phyloP scores from a whole-genome alignment of 75 land plant genomes.

The Cryptomeria japonica region DNA sequence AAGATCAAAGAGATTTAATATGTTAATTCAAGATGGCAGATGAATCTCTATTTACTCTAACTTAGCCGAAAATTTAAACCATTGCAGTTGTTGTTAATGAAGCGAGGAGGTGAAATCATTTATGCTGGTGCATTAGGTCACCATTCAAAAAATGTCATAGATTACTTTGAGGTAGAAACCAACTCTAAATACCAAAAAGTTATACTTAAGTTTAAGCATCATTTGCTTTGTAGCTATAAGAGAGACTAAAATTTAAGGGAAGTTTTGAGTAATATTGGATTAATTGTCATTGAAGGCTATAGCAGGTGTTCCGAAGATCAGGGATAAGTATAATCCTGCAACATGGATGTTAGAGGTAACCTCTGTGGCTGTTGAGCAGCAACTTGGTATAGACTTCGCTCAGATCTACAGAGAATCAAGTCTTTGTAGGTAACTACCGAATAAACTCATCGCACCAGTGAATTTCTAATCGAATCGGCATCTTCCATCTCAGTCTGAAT shows the following conservation, averaged over 20 bases:
- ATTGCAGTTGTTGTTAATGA: no score
- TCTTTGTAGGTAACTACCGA: neutral
- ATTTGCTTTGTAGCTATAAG: neutral
- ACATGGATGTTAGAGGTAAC: conserved; percentile 10
- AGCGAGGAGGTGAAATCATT: no score
- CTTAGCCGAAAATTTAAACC: neutral
- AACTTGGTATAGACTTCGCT: neutral
- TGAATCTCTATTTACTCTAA: neutral
- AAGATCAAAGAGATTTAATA: neutral
- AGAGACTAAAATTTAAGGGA: neutral
- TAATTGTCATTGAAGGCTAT: conserved; percentile 12
- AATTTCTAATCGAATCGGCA: neutral
- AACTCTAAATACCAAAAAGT: neutral
- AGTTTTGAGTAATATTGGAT: neutral
- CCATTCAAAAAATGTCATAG: no score
- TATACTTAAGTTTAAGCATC: neutral
- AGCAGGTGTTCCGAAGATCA: conserved; percentile 30
- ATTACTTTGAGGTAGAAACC: no score
- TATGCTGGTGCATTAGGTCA: no score
- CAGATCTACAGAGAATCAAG: neutral
- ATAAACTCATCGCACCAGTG: neutral
- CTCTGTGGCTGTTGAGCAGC: neutral
- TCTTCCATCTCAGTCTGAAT: neutral
- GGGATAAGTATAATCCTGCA: conserved; percentile 28
- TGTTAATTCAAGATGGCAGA: neutral